Conservation (phyloP, 2,329 filamentous ascomycete species). For the Lecanosticta acicola region DNA sequence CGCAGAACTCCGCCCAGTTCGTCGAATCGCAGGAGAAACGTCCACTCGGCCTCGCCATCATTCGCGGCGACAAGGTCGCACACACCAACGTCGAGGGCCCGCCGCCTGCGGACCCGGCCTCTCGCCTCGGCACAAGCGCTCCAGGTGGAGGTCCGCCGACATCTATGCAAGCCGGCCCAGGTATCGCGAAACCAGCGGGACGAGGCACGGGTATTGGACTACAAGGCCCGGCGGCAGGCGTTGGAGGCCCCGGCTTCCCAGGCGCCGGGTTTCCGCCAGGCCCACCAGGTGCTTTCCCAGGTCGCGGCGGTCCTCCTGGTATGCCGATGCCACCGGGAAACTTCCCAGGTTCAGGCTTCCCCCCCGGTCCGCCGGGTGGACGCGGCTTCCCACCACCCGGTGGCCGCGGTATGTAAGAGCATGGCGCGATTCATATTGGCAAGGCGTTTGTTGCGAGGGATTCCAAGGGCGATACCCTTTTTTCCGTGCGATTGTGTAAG, state of each 20-base stretch:
- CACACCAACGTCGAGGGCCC: conserved; percentile 93
- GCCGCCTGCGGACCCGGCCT: conserved; percentile 86
- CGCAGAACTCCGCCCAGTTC: conserved; percentile 46
- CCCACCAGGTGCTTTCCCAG: conserved; percentile 30
- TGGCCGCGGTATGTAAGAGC: too few species aligned
- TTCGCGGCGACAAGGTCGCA: conserved; percentile 90
- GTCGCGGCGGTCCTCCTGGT: conserved; percentile 37
- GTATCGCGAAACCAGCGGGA: conserved; percentile 85
- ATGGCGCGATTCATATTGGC: too few species aligned
- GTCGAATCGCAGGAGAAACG: conserved; percentile 94
- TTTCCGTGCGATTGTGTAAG: too few species aligned
- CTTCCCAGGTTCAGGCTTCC: conserved; percentile 19
- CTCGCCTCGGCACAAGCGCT: conserved; percentile 73
- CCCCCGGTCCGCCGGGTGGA: conserved; percentile 33
- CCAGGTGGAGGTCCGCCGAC: conserved; percentile 59
- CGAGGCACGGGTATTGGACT: conserved; percentile 72
- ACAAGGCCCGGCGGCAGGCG: conserved; percentile 81
- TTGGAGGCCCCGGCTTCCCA: conserved; percentile 69
- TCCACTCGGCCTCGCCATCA: conserved; percentile 88
- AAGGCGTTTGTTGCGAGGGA: too few species aligned
- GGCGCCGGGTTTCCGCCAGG: conserved; percentile 41
- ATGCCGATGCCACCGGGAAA: too few species aligned
- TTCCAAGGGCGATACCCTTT: too few species aligned
- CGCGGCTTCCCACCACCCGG: conserved; percentile 63
- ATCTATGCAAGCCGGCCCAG: conserved; percentile 74